Evolutionary conservation across 257 asterid species (phyloP).

Genomic region (Capsicum pubescens): DNA sequence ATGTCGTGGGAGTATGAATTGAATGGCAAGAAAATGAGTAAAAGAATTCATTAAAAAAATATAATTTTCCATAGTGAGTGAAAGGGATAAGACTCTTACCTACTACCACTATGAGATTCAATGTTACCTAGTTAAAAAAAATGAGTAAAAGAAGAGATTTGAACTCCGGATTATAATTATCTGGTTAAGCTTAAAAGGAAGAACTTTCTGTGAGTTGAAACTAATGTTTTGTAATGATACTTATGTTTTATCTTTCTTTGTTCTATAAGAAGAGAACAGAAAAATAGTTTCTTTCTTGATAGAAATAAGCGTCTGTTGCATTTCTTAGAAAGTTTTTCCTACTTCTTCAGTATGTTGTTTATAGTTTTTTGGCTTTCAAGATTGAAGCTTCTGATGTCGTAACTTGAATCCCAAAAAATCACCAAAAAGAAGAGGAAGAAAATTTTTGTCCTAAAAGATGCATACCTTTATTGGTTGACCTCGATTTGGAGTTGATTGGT

Average conservation of each 20-base stretch:
- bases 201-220: slow-evolving; percentile 17
- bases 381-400: slow-evolving; percentile 3
- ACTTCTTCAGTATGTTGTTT: background rate
- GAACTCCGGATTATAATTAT: background rate
- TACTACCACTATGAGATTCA: too few relatives aligned
- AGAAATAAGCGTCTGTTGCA: background rate
- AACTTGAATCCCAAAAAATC: background rate
- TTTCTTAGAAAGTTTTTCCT: background rate
- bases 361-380: background rate
- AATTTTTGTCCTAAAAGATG: background rate
- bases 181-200: slow-evolving; percentile 11
- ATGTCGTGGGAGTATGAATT: background rate
- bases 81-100: too few relatives aligned
- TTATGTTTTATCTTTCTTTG: background rate
- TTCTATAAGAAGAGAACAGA: background rate
- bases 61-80: too few relatives aligned
- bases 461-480: background rate
- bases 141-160: slow-evolving; percentile 15
- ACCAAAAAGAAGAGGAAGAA: background rate
- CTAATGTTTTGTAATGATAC: background rate
- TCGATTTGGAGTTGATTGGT: slow-evolving; percentile 1
- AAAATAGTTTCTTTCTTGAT: slow-evolving; percentile 11
- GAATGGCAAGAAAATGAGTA: slow-evolving; percentile 11
- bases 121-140: background rate
- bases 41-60: too few relatives aligned